Percentiles rank a stretch among this genome's conserved stretches.
These are phyloP conservation scores for Diplotaxis tenuifolia DNA, from an alignment of 345 rosid genomes.

Conservation along the genomic window DNA sequence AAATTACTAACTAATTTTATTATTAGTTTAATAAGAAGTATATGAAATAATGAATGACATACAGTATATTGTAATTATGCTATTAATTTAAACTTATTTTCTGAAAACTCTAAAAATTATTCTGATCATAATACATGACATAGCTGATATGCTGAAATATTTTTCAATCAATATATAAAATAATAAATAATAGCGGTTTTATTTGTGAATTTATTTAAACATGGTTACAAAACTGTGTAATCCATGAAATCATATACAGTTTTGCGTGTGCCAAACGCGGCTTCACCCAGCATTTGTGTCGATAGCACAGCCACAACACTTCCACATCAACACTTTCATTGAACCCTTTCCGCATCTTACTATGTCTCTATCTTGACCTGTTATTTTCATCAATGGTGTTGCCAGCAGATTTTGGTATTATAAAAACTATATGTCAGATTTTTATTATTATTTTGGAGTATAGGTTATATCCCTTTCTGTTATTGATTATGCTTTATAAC, in stretches of 20 bases:
- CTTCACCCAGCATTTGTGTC: conserved; percentile 1
- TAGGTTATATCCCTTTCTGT: background rate
- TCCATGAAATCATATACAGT: background rate
- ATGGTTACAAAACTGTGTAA: background rate
- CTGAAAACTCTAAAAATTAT: too few species aligned
- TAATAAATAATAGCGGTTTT: too few species aligned
- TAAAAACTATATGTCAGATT: background rate
- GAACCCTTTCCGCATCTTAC: background rate
- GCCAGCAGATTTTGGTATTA: background rate
- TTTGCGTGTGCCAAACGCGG: conserved; percentile 2
- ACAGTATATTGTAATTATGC: too few species aligned
- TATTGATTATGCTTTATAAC: background rate
- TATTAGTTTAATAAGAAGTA: too few species aligned
- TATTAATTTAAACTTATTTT: too few species aligned
- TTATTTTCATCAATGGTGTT: conserved; percentile 6
- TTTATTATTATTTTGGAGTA: background rate
- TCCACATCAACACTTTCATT: conserved; percentile 6
- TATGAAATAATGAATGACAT: too few species aligned
- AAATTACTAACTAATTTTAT: too few species aligned
- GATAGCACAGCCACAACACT: conserved; percentile 3
- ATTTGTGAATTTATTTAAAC: background rate
- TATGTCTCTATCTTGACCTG: background rate
- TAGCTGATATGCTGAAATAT: too few species aligned
- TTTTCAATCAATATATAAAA: too few species aligned
- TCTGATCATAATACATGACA: too few species aligned